Evolutionary conservation across 495 filamentous ascomycete genomes (phyloP), one percentile per base, ranked within the genome.

Genomic region (Trichoderma erinaceum): DNA sequence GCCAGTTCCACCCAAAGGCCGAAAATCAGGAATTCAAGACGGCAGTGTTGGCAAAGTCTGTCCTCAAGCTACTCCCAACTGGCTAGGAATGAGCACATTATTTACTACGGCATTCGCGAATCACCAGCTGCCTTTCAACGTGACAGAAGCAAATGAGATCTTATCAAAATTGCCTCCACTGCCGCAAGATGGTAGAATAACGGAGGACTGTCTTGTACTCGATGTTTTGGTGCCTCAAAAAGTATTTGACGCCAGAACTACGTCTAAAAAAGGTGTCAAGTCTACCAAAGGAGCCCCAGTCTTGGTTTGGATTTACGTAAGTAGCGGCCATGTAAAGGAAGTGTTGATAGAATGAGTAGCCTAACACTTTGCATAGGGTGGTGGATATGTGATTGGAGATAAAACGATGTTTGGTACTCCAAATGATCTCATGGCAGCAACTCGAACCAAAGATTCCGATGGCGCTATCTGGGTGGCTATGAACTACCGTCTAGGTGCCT

Each of bases 401-500:
- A 61, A 61, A 32, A 29, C 56, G 35, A 61, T 61, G 56, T 29
- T 61, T 3, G 56, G 56, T 3, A 61, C 13, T 18, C 56, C 56
- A 3, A 13, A 32, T 25, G 56, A 61, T 4, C 56, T 61, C 27
- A 61, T 61, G 56, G 56, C 56, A 29, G 56, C 56, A 61, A 61
- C 25, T 2, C 56, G 35, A 61, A 32, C 56, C 1, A 61, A 61
- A 0, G 56, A 25, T 15, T 10, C 11, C 11, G 56, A 61, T 11
- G 56, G 56, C 15, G 56, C 56, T 12, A 61, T 61, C 25, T 61
- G 56, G 56, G 56, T 61, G 23, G 56, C 56, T 18, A 75, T 87
- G 46, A 83, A 84, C 66, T 88, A 88, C 70, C 77, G 86, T 0
- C 89, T 91, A 73, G 89, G 89, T 2, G 91, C 82, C 74, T 77